Percentiles rank a stretch among this genome's conserved stretches.
Evolutionary conservation across 2,329 filamentous ascomycete species (phyloP).

Genomic region (Penicillium griseofulvum): DNA sequence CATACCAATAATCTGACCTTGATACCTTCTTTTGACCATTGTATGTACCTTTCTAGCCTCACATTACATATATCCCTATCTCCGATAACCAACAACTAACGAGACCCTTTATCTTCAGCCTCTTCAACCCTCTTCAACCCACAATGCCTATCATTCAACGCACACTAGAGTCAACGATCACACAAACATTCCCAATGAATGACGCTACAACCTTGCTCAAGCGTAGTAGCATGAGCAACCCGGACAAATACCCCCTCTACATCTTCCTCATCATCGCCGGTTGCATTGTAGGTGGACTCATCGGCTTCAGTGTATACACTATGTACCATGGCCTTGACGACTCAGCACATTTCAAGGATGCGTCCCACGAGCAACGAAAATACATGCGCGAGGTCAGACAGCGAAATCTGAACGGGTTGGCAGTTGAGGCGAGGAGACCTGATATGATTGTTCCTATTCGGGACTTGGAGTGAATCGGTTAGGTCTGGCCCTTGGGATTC

Average conservation of each 20-base stretch:
- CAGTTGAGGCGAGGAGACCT: constrained; percentile 17
- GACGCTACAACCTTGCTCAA: constrained; percentile 12
- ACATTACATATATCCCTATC: background rate
- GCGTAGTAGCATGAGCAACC: constrained; percentile 7
- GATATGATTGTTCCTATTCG: constrained; percentile 21
- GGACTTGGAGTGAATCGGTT: constrained; percentile 12
- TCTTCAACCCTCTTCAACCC: background rate
- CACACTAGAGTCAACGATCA: background rate
- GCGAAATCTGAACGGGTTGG: constrained; percentile 23
- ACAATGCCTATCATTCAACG: constrained; percentile 2
- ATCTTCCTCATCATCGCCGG: constrained; percentile 28
- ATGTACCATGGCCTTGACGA: constrained; percentile 26
- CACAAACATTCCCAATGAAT: constrained; percentile 2
- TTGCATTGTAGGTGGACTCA: constrained; percentile 23
- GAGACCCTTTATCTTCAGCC: background rate
- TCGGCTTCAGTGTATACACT: constrained; percentile 18
- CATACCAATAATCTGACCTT: background rate
- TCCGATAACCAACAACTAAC: background rate
- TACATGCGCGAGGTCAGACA: constrained; percentile 32
- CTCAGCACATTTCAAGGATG: constrained; percentile 6
- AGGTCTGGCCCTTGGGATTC: background rate
- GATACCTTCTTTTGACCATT: background rate
- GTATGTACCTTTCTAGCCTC: background rate
- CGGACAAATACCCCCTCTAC: constrained; percentile 22
- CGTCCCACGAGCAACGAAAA: constrained; percentile 23